Evolutionary conservation across 805 yeast species (phyloP).

Genomic region (Saturnispora bothae): DNA sequence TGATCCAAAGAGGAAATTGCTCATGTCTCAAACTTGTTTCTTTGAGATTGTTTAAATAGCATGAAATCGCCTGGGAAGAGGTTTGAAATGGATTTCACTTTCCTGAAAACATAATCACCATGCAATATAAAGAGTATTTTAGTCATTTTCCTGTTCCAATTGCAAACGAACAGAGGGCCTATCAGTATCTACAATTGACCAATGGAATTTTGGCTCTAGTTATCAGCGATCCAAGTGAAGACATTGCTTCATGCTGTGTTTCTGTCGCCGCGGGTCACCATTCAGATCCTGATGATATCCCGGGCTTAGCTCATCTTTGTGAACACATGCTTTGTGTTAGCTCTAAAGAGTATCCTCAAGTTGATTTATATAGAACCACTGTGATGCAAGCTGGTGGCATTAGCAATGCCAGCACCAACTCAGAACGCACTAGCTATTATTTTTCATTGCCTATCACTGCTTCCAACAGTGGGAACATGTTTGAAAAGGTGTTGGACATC

Average conservation of each 20-base stretch:
- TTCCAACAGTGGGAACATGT: slow-evolving; percentile 23
- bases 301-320: slow-evolving; percentile 85
- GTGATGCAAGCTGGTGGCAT: slow-evolving; percentile 43
- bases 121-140: background rate
- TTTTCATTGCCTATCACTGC: slow-evolving; percentile 44
- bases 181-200: slow-evolving; percentile 40
- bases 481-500: slow-evolving; percentile 35
- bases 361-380: slow-evolving; percentile 34
- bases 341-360: slow-evolving; percentile 42
- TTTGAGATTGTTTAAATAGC: no score
- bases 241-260: slow-evolving; percentile 56
- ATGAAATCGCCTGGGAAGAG: no score
- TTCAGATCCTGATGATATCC: slow-evolving; percentile 57
- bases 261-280: slow-evolving; percentile 76
- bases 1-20: slow-evolving; percentile 3
- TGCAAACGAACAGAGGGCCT: slow-evolving; percentile 25
- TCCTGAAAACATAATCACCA: no score
- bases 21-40: background rate
- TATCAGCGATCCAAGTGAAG: slow-evolving; percentile 65
- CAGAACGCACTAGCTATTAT: slow-evolving; percentile 53
- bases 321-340: slow-evolving; percentile 64
- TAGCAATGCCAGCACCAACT: slow-evolving; percentile 59
- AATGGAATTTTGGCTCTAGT: slow-evolving; percentile 63
- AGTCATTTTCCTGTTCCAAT: slow-evolving; percentile 11
- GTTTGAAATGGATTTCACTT: no score